Base-by-base conservation (phyloP, 2,329 filamentous ascomycete species). In the Torrubiella hemipterigena region DNA sequence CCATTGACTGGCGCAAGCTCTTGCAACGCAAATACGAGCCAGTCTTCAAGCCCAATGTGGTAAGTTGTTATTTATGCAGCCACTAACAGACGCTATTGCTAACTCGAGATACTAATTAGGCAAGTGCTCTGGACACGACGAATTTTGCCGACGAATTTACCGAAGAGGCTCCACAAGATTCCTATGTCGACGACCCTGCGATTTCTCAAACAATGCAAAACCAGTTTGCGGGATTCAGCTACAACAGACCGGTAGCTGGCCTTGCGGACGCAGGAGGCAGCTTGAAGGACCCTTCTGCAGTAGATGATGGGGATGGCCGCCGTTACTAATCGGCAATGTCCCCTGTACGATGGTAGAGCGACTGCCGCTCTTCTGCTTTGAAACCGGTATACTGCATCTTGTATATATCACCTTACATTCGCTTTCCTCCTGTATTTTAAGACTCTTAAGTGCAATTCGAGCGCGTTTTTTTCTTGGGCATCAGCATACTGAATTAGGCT, bases 1-100 rank as follows among this genome's bases (percentile, higher is more conserved):
- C 25, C 11, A 24, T 36, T n/a, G 34, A 36, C 24, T 36, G 34
- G 27, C 8, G 8, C 10, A 21, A 26, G 7, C 16, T 33, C 16
- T 11, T 30, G 11, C 21, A 23, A 17, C 30, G 34, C 7, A 27
- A 26, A 7, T 33, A 30, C 11, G 11, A n/a, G 18, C 30, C 34
- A 19, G 8, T 27, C 8, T 33, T 36, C n/a, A 36, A 33, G 22
- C 22, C 22, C 22, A 24, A 24, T 24, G 22, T 24, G 22, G 22
- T 24, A 24, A 5, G 22, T 24, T n/a, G n/a, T n/a, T n/a, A n/a
- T n/a, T n/a, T n/a, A 24, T n/a, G 12, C 22, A 6, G 22, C 20
- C 8, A 22, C 20, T n/a, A 22, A 22, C n/a, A 22, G 8, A n/a
- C 14, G 22, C 5, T 5, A 24, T 24, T 6, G 6, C 11, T 5